Evolutionary conservation across 1,139 yeast species (phyloP).

Genomic region (Pichia sp.): DNA sequence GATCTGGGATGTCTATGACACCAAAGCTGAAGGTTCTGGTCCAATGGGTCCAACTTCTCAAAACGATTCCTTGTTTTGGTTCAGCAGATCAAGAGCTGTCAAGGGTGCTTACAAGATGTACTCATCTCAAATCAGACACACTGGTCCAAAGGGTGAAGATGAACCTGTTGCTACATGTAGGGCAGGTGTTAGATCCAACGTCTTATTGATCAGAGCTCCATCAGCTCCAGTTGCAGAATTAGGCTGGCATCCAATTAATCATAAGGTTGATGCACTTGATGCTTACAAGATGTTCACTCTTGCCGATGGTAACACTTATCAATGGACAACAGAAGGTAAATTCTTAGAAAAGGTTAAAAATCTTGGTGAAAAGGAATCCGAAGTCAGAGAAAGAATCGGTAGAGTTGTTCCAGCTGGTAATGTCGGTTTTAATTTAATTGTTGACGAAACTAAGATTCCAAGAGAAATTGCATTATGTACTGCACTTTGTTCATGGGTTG

Average conservation of each 20-base stretch:
- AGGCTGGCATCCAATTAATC: conserved; percentile 64
- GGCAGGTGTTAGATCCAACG: conserved; percentile 60
- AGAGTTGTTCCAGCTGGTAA: conserved; percentile 47
- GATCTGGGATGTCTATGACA: conserved; percentile 52
- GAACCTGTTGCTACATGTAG: conserved; percentile 58
- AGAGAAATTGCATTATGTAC: conserved; percentile 56
- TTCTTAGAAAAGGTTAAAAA: conserved; percentile 56
- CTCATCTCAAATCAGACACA: conserved; percentile 38
- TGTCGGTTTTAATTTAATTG: conserved; percentile 50
- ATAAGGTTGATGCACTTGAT: conserved; percentile 61
- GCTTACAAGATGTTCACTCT: conserved; percentile 57
- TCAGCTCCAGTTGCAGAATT: conserved; percentile 49
- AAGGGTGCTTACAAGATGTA: conserved; percentile 64
- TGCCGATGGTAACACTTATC: conserved; percentile 58
- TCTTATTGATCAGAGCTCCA: conserved; percentile 50
- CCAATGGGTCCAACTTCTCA: conserved; percentile 41
- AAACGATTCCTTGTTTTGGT: conserved; percentile 46
- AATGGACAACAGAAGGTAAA: conserved; percentile 62
- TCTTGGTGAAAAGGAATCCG: conserved; percentile 60
- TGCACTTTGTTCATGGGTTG: conserved; percentile 58
- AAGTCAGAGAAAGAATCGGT: conserved; percentile 59
- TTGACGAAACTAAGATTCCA: conserved; percentile 54
- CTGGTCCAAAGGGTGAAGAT: conserved; percentile 47
- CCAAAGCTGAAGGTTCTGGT: conserved; percentile 33
- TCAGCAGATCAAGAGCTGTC: conserved; percentile 59